Evolutionary conservation across 805 yeast genomes (phyloP).

Genomic region (Kazachstania psychrophila): DNA sequence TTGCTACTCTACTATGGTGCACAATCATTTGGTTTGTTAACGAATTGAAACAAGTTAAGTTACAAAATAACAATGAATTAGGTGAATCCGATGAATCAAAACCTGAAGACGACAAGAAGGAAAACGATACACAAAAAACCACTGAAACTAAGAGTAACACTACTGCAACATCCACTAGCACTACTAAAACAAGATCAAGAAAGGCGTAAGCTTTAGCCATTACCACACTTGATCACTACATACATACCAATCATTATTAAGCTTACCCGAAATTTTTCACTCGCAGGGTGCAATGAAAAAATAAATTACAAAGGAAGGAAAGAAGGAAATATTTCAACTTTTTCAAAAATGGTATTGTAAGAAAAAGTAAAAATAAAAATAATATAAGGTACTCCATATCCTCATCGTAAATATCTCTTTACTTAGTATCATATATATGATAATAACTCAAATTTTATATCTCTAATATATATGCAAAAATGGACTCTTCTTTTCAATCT

Average conservation of each 20-base stretch:
- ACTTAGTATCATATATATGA: too few relatives aligned
- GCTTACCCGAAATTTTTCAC: neutral
- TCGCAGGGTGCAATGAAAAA: too few relatives aligned
- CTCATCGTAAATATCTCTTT: too few relatives aligned
- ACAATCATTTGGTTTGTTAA: conserved; percentile 80
- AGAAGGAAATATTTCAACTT: too few relatives aligned
- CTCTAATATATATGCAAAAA: too few relatives aligned
- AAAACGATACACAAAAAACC: neutral
- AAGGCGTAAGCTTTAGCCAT: conserved; percentile 5
- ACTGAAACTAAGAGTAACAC: neutral
- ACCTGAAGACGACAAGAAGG: conserved; percentile 10
- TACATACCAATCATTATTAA: conserved; percentile 31
- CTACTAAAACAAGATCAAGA: conserved; percentile 5
- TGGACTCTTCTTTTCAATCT: too few relatives aligned
- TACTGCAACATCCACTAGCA: conserved; percentile 1
- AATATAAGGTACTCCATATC: too few relatives aligned
- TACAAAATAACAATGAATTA: conserved; percentile 23
- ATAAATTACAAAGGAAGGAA: too few relatives aligned
- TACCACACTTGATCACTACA: neutral
- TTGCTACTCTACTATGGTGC: conserved; percentile 63
- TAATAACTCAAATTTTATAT: too few relatives aligned
- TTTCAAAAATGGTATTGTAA: too few relatives aligned
- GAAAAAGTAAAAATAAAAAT: too few relatives aligned
- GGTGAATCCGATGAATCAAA: too few relatives aligned
- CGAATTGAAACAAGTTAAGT: conserved; percentile 45